Evolutionary conservation across 2,329 filamentous ascomycete species (phyloP).

Genomic region (Diaporthe caulivora): DNA sequence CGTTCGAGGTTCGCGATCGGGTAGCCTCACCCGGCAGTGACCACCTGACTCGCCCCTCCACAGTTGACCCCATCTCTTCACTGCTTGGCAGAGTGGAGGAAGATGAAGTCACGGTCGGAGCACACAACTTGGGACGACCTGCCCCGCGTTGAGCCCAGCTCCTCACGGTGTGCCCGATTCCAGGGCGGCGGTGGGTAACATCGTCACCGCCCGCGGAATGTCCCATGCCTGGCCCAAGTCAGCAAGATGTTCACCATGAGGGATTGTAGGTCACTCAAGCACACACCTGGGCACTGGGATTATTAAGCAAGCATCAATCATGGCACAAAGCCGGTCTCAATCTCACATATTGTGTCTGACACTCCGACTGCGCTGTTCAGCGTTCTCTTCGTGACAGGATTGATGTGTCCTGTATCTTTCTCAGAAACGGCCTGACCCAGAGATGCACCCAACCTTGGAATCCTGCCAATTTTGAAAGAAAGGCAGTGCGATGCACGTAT

Average conservation of each 20-base stretch:
- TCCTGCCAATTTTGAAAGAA: too few relatives aligned
- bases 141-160: conserved; percentile 6
- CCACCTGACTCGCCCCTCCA: conserved; percentile 25
- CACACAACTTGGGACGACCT: conserved; percentile 3
- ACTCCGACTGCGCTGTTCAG: too few relatives aligned
- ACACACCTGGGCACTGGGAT: background rate
- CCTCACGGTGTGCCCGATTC: background rate
- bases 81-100: conserved; percentile 27
- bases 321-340: background rate
- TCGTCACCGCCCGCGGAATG: conserved; percentile 17
- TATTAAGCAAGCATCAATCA: background rate
- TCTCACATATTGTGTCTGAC: background rate
- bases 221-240: background rate
- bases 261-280: background rate
- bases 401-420: too few relatives aligned
- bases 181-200: background rate
- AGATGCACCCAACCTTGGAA: too few relatives aligned
- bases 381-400: too few relatives aligned
- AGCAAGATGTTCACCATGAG: background rate
- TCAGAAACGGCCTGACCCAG: too few relatives aligned
- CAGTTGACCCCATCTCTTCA: background rate
- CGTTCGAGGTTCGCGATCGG: background rate
- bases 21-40: background rate
- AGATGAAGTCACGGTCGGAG: conserved; percentile 1
- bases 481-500: too few relatives aligned